Evolutionary conservation across 257 asterid species (phyloP).

Genomic region (Capsicum pubescens): DNA sequence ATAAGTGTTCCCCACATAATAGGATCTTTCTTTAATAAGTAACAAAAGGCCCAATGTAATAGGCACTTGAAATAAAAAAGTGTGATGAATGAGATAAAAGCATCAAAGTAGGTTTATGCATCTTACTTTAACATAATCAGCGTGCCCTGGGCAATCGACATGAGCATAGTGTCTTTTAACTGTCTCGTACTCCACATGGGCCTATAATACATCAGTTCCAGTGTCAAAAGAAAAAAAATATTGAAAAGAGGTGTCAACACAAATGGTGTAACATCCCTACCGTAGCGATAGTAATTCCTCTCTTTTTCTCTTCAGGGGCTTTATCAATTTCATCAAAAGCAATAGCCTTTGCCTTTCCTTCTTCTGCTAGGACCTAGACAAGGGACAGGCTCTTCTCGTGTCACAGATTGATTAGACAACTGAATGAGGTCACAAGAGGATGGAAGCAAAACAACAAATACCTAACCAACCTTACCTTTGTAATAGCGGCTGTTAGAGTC

Average conservation of each 20-base stretch:
- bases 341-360: slow-evolving; percentile 87
- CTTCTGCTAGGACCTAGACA: slow-evolving; percentile 81
- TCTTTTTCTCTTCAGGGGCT: slow-evolving; percentile 97
- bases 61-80: neutral
- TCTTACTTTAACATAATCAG: slow-evolving; percentile 92
- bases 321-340: slow-evolving; percentile 97
- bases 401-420: slow-evolving; percentile 18
- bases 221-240: slow-evolving; percentile 26
- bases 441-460: slow-evolving; percentile 20
- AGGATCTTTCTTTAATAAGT: neutral
- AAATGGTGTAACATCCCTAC: slow-evolving; percentile 43
- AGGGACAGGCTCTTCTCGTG: slow-evolving; percentile 7
- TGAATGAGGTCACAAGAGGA: neutral
- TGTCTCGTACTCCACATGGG: slow-evolving; percentile 96
- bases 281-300: slow-evolving; percentile 97
- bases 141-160: slow-evolving; percentile 98
- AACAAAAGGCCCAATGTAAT: neutral
- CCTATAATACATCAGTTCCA: slow-evolving; percentile 56
- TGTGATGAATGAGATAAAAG: neutral
- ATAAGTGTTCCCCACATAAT: neutral
- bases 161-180: slow-evolving; percentile 93
- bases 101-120: neutral
- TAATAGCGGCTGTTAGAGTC: slow-evolving; percentile 93
- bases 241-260: neutral
- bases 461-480: slow-evolving; percentile 57